Percentiles rank a stretch among this genome's conserved stretches.
Evolutionary conservation across 768 basidiomycete species (phyloP).

Genomic region (Lactarius quietus): DNA sequence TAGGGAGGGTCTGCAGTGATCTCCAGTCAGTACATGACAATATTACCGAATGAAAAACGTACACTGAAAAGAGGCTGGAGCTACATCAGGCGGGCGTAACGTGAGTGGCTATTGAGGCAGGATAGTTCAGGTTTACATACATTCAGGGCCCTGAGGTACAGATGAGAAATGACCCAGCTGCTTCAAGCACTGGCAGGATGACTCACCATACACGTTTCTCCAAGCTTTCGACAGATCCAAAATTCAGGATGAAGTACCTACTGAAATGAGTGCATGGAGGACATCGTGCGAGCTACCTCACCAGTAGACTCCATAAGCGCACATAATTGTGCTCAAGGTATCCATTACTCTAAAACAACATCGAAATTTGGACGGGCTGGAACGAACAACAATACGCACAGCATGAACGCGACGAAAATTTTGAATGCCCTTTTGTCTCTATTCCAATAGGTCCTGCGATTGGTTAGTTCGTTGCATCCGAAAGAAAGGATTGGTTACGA

Average conservation of each 20-base stretch:
- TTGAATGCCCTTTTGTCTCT: background rate
- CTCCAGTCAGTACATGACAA: background rate
- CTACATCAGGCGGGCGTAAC: background rate
- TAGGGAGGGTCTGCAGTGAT: background rate
- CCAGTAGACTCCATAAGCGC: constrained; percentile 46
- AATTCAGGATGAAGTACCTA: background rate
- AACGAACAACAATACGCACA: background rate
- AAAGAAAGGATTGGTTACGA: background rate
- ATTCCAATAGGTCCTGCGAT: too few species aligned
- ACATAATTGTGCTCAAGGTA: constrained; percentile 42
- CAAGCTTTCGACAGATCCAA: background rate
- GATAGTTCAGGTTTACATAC: background rate
- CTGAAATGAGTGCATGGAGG: background rate
- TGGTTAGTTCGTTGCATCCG: background rate
- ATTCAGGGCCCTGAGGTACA: background rate
- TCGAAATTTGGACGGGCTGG: too few species aligned
- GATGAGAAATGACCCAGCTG: background rate
- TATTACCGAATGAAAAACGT: background rate
- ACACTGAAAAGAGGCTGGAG: background rate
- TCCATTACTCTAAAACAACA: constrained; percentile 38
- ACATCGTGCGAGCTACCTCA: too few species aligned
- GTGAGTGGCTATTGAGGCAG: background rate
- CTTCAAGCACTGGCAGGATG: background rate
- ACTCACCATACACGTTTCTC: background rate
- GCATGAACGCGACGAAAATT: background rate